Evolutionary conservation across 805 yeast species (phyloP), one percentile per base, ranked within the genome.

Genomic region (Helenozyma baotianmanensis): DNA sequence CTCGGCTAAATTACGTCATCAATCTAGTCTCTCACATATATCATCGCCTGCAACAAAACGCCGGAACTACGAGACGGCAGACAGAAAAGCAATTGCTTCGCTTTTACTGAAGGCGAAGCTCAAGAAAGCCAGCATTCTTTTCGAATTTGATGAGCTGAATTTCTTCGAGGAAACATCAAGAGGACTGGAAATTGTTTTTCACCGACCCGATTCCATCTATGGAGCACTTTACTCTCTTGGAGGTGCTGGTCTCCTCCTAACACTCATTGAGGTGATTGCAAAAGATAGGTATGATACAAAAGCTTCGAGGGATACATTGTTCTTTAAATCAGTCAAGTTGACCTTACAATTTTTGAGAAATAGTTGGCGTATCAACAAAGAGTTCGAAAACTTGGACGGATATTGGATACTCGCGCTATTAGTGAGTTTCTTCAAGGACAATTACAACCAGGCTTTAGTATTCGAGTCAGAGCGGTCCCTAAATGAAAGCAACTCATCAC

Each of bases 331-430:
- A 1, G 39, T 78, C 6, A 51, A 58, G 2, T 35, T 74, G 1
- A 53, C 80, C 3, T 63, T 80, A 21, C 49, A 52, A 10, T 28
- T 73, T 1, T 50, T 80, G 9, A 52, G 61, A n/a, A 58, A 60
- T 19, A 68, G 73, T 39, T 68, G 80, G 71, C 60, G 78, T 25
- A 57, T 71, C 32, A 54, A 64, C 18, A 69, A 70, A 29, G 86
- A 80, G 39, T 73, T 81, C 48, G 85, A 79, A 43, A 61, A 68
- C 12, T 60, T 64, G 3, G 72, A 71, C 42, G 88, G 88, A 1
- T 82, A 76, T 45, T 76, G 75, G 16, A 65, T 80, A 3, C 49
- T 82, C 2, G 69, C 74, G 0, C 69, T 80, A 0, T 48, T 82
- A 7, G 46, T 81, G 17, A 72, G 69, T 25, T 58, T 68, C 17